Conservation (phyloP, 2,329 filamentous ascomycete species). For the Fusarium siculi region DNA sequence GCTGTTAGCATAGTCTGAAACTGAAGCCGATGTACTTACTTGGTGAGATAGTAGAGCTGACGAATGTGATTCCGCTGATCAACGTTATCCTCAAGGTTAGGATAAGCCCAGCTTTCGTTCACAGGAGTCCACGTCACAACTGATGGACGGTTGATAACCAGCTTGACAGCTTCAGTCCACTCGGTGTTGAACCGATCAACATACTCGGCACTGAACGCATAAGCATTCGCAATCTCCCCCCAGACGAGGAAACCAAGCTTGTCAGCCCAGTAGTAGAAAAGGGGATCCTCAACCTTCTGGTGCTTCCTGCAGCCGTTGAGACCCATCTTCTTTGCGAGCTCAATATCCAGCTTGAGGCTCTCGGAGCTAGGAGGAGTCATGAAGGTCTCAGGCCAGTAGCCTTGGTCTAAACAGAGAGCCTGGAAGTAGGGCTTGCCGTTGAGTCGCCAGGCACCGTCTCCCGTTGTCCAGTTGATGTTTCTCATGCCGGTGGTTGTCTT, state of each 20-base stretch:
- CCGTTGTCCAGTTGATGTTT: conserved; percentile 66
- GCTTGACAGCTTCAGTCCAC: conserved; percentile 70
- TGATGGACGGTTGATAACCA: conserved; percentile 73
- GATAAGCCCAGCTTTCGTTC: conserved; percentile 73
- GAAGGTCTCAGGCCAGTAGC: conserved; percentile 71
- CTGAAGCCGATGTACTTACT: conserved; percentile 51
- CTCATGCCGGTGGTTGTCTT: conserved; percentile 71
- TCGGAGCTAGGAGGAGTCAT: conserved; percentile 65
- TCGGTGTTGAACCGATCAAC: conserved; percentile 70
- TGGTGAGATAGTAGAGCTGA: conserved; percentile 71
- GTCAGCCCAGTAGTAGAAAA: conserved; percentile 71
- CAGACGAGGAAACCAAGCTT: conserved; percentile 70
- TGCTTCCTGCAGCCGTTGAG: conserved; percentile 74
- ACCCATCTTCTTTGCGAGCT: conserved; percentile 68
- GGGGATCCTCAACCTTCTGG: conserved; percentile 71
- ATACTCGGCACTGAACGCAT: conserved; percentile 69
- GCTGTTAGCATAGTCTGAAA: conserved; percentile 40
- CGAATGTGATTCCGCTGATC: conserved; percentile 73
- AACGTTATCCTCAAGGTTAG: conserved; percentile 63
- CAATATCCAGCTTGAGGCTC: conserved; percentile 62
- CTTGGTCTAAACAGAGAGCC: conserved; percentile 68
- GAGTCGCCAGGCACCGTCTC: conserved; percentile 68
- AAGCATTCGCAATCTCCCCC: conserved; percentile 74
- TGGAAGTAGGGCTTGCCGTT: conserved; percentile 71
- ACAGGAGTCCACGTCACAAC: conserved; percentile 75